phyloP scores from a whole-genome alignment of 805 yeast species.

The Starmerella vitae region DNA sequence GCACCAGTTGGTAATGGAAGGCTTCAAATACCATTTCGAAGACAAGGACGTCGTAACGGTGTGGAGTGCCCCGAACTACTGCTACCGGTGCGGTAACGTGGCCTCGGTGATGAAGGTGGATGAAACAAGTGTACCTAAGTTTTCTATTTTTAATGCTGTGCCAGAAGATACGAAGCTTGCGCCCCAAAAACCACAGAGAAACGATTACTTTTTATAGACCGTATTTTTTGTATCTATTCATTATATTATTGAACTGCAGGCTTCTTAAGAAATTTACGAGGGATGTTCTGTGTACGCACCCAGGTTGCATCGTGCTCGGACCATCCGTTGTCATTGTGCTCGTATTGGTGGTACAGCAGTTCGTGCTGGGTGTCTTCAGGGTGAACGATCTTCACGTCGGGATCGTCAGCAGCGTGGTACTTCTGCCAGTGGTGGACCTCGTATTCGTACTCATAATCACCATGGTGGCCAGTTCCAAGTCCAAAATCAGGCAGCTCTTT shows the following conservation, averaged over 20 bases:
- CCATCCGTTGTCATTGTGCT: constrained; percentile 46
- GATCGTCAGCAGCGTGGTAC: constrained; percentile 47
- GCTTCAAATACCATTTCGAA: constrained; percentile 89
- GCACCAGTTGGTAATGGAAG: constrained; percentile 97
- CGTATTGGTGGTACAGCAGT: constrained; percentile 71
- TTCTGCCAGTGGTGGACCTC: constrained; percentile 91
- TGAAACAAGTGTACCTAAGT: constrained; percentile 73
- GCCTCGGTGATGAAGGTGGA: constrained; percentile 96
- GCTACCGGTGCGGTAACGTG: constrained; percentile 95
- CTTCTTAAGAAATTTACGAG: constrained; percentile 20
- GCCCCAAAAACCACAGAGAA: constrained; percentile 29
- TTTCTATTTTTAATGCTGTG: constrained; percentile 89
- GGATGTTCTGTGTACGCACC: constrained; percentile 18
- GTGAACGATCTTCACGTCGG: constrained; percentile 66
- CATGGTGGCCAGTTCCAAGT: constrained; percentile 86
- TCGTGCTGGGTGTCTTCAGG: constrained; percentile 85
- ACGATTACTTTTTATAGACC: constrained; percentile 28
- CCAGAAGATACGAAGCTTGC: constrained; percentile 43
- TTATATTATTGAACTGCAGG: too few relatives aligned
- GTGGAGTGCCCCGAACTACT: constrained; percentile 95
- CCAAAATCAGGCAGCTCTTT: constrained; percentile 83
- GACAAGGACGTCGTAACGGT: constrained; percentile 95
- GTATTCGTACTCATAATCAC: constrained; percentile 84
- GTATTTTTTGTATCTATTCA: neutral
- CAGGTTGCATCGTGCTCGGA: constrained; percentile 21